Evolutionary conservation across 2,329 filamentous ascomycete species (phyloP).

Genomic region (Colletotrichum sp.): DNA sequence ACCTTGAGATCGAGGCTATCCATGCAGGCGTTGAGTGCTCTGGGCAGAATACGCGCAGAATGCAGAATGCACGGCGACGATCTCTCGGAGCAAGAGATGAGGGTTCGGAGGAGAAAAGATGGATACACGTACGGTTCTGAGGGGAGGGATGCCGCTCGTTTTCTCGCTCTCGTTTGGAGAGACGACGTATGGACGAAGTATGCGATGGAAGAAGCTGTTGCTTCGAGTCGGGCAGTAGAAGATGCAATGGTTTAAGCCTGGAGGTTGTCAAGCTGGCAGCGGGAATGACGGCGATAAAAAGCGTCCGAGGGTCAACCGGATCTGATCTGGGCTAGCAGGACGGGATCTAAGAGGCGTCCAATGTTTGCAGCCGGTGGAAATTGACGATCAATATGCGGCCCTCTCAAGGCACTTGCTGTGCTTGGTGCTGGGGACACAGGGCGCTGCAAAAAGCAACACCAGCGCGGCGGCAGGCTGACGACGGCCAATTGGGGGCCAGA

Average conservation of each 20-base stretch:
- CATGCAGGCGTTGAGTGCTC: not conserved
- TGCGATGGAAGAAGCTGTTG: not conserved
- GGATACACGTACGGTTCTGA: not conserved
- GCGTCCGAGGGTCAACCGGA: not conserved
- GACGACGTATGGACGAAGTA: not conserved
- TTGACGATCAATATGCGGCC: conserved; percentile 16
- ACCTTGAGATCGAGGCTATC: not conserved
- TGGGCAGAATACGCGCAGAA: not conserved
- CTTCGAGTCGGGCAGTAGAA: not conserved
- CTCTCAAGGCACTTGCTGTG: not conserved
- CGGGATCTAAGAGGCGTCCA: conserved; percentile 20
- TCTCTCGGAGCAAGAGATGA: not conserved
- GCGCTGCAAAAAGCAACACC: conserved; percentile 1
- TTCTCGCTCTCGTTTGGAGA: not conserved
- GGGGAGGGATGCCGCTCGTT: not conserved
- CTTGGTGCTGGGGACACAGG: not conserved
- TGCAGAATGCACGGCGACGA: not conserved
- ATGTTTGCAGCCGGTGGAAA: conserved; percentile 21
- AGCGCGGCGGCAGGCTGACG: not conserved
- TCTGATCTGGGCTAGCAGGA: conserved; percentile 7
- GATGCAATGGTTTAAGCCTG: not conserved
- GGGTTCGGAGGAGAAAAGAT: not conserved
- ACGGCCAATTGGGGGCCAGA: not conserved
- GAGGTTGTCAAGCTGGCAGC: not conserved
- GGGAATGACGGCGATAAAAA: conserved; percentile 9